These are phyloP conservation scores for Fusarium guadeloupense DNA, from an alignment of 2,329 filamentous ascomycete genomes.

Conservation along the genomic window DNA sequence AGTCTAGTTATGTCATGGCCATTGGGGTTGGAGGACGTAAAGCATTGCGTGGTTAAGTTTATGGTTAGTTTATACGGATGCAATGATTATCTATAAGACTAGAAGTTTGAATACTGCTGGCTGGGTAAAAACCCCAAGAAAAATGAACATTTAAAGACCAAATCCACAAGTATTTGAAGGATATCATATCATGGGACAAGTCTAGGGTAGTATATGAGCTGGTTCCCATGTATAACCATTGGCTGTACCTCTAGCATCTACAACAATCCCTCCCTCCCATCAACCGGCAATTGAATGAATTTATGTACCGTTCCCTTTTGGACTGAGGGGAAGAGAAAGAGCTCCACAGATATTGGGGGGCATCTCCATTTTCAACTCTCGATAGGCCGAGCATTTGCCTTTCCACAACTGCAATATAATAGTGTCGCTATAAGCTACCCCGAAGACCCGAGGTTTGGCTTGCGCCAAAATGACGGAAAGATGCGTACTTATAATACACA, in stretches of 20 bases:
- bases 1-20: no score
- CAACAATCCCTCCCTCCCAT: not conserved
- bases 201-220: no score
- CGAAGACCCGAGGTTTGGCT: slow-evolving; percentile 36
- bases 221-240: not conserved
- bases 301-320: not conserved
- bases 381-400: slow-evolving; percentile 13
- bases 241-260: not conserved
- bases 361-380: slow-evolving; percentile 1
- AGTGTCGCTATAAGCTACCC: slow-evolving; percentile 37
- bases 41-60: no score
- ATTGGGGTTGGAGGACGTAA: no score
- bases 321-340: slow-evolving; percentile 14
- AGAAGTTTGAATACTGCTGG: no score
- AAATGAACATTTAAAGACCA: no score
- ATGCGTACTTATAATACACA: slow-evolving; percentile 34
- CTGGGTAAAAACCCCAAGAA: no score
- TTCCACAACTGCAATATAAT: slow-evolving; percentile 19
- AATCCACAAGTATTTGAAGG: no score
- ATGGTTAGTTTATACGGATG: no score
- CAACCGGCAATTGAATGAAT: not conserved
- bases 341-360: slow-evolving; percentile 19
- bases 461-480: not conserved
- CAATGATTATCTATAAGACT: no score
- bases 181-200: no score